Percentiles rank a stretch among this genome's conserved stretches.
phyloP scores from a whole-genome alignment of 192 early-diverging fungal genomes.

The Backusella mclennaniae region DNA sequence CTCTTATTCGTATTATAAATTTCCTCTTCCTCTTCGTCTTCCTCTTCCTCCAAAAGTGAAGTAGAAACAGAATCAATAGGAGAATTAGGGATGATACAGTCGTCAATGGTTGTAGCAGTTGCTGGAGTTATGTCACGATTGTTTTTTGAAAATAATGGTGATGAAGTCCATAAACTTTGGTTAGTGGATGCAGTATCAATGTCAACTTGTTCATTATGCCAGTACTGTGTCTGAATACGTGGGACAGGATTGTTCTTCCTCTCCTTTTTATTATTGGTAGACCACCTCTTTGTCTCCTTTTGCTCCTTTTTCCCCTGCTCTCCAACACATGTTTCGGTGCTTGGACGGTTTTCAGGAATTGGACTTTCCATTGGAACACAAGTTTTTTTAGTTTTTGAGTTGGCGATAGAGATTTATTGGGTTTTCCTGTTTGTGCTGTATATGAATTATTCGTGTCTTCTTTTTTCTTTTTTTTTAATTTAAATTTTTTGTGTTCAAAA shows the following conservation, averaged over 20 bases:
- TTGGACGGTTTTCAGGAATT: not conserved
- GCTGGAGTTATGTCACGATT: not conserved
- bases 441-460: not conserved
- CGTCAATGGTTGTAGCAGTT: not conserved
- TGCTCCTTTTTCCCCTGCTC: slow-evolving; percentile 5
- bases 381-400: not conserved
- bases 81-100: not conserved
- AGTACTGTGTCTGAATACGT: not conserved
- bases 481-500: not conserved
- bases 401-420: not conserved
- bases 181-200: not conserved
- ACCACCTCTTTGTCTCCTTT: slow-evolving; percentile 5
- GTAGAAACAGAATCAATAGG: not conserved
- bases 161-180: not conserved
- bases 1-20: slow-evolving; percentile 7
- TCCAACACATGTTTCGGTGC: slow-evolving; percentile 7
- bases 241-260: not conserved
- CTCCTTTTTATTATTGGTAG: slow-evolving; percentile 1
- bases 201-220: not conserved
- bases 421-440: not conserved
- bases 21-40: not conserved
- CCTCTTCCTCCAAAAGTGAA: not conserved
- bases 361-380: not conserved
- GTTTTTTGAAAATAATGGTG: not conserved
- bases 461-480: not conserved